Evolutionary conservation across 1,139 yeast genomes (phyloP).

Genomic region (Blastobotrys persicus): DNA sequence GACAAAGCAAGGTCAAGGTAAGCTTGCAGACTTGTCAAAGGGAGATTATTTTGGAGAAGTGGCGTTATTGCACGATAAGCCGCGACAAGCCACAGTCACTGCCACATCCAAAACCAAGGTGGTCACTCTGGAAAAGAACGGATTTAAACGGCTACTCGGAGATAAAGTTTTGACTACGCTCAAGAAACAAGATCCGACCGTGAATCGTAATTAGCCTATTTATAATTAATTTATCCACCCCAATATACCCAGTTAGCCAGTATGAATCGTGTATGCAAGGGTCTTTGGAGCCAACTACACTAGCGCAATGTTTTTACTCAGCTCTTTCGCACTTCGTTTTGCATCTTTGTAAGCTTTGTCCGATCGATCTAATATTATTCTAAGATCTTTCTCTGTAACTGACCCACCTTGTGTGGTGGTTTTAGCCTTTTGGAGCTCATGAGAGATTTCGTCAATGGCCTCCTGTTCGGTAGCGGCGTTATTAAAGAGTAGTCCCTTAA

Average conservation of each 20-base stretch:
- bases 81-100: slow-evolving; percentile 90
- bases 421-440: slow-evolving; percentile 22
- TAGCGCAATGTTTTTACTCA: slow-evolving; percentile 17
- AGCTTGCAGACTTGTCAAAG: slow-evolving; percentile 58
- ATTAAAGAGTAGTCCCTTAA: slow-evolving; percentile 51
- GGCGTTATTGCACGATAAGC: slow-evolving; percentile 85
- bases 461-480: slow-evolving; percentile 26
- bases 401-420: slow-evolving; percentile 36
- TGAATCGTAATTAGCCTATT: slow-evolving; percentile 3
- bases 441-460: slow-evolving; percentile 20
- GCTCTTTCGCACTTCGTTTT: slow-evolving; percentile 19
- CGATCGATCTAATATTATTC: slow-evolving; percentile 56
- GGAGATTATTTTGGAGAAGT: slow-evolving; percentile 98
- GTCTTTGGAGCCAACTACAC: not conserved
- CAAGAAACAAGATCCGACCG: slow-evolving; percentile 80
- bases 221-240: not conserved
- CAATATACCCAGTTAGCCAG: not conserved
- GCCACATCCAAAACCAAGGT: slow-evolving; percentile 77
- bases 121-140: slow-evolving; percentile 86
- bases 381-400: slow-evolving; percentile 44
- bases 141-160: slow-evolving; percentile 89
- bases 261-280: not conserved
- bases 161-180: slow-evolving; percentile 77
- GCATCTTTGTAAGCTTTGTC: slow-evolving; percentile 43
- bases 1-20: slow-evolving; percentile 55